Percentiles rank a stretch among this genome's conserved stretches.
phyloP scores from a whole-genome alignment of 208 protist species.

The Wallacemonas sp. region DNA sequence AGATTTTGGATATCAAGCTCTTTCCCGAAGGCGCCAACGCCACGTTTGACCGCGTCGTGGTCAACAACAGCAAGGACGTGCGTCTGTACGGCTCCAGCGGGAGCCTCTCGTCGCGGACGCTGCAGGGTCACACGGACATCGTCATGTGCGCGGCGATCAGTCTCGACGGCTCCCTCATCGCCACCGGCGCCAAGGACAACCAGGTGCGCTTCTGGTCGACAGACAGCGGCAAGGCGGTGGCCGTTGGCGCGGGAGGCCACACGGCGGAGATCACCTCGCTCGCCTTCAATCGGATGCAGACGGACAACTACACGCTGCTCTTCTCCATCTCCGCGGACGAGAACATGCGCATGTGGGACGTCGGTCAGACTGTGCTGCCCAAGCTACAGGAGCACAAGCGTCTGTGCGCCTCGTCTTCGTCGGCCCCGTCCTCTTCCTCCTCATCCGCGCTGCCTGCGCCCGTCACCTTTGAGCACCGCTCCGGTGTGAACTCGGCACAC shows the following conservation, averaged over 20 bases:
- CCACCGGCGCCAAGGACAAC: conserved; percentile 83
- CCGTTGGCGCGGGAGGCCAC: conserved; percentile 70
- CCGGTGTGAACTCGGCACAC: conserved; percentile 80
- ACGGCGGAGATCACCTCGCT: conserved; percentile 79
- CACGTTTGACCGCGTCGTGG: conserved; percentile 55
- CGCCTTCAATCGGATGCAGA: conserved; percentile 69
- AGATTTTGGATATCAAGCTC: conserved; percentile 84
- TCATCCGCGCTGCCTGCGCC: neutral
- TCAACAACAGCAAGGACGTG: conserved; percentile 90
- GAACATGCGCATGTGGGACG: conserved; percentile 86
- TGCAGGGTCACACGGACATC: conserved; percentile 84
- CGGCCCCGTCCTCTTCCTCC: neutral
- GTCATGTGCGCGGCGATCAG: conserved; percentile 84
- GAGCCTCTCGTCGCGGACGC: conserved; percentile 57
- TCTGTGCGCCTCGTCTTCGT: neutral
- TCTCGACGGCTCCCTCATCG: conserved; percentile 62
- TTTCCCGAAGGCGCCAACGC: conserved; percentile 29
- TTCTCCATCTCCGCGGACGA: conserved; percentile 82
- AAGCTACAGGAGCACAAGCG: conserved; percentile 20
- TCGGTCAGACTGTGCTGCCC: conserved; percentile 41
- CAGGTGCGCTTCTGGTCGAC: conserved; percentile 87
- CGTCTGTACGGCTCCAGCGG: conserved; percentile 57
- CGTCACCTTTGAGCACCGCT: conserved; percentile 44
- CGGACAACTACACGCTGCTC: conserved; percentile 63
- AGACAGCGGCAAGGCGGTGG: conserved; percentile 59